These are phyloP conservation scores for Cerrena zonata DNA, from an alignment of 1,284 basidiomycete genomes.

Conservation along the genomic window DNA sequence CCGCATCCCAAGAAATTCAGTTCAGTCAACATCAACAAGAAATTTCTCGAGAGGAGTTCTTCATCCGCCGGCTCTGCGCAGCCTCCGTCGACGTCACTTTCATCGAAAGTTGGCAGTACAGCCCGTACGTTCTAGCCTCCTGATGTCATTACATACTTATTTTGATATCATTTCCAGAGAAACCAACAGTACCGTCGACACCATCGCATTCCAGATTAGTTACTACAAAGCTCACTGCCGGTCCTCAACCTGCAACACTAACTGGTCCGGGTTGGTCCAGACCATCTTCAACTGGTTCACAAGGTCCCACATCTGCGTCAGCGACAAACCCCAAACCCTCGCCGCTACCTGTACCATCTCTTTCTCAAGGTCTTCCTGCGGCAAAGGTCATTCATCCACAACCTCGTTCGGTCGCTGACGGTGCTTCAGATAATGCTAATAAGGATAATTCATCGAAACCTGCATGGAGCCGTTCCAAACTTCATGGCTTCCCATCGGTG, in stretches of 20 bases:
- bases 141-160: neutral
- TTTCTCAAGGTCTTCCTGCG: slow-evolving; percentile 40
- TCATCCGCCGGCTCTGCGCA: slow-evolving; percentile 32
- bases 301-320: slow-evolving; percentile 39
- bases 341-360: slow-evolving; percentile 24
- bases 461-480: slow-evolving; percentile 59
- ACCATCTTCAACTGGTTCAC: slow-evolving; percentile 63
- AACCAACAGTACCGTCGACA: slow-evolving; percentile 49
- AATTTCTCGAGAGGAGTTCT: slow-evolving; percentile 78
- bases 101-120: slow-evolving; percentile 44
- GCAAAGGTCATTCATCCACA: slow-evolving; percentile 70
- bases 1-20: slow-evolving; percentile 80
- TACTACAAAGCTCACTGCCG: slow-evolving; percentile 77
- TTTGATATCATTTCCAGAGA: slow-evolving; percentile 34
- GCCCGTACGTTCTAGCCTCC: slow-evolving; percentile 39
- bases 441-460: slow-evolving; percentile 45
- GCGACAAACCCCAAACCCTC: slow-evolving; percentile 27
- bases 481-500: slow-evolving; percentile 26
- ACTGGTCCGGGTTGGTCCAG: slow-evolving; percentile 71
- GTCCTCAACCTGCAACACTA: slow-evolving; percentile 47
- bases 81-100: slow-evolving; percentile 33
- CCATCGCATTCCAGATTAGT: slow-evolving; percentile 71
- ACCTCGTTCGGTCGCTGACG: slow-evolving; percentile 37
- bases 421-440: slow-evolving; percentile 30
- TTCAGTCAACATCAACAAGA: slow-evolving; percentile 87